Percentiles rank a stretch among this genome's conserved stretches.
Evolutionary conservation across 1,284 basidiomycete genomes (phyloP).

Genomic region (Bondarzewia mesenterica): DNA sequence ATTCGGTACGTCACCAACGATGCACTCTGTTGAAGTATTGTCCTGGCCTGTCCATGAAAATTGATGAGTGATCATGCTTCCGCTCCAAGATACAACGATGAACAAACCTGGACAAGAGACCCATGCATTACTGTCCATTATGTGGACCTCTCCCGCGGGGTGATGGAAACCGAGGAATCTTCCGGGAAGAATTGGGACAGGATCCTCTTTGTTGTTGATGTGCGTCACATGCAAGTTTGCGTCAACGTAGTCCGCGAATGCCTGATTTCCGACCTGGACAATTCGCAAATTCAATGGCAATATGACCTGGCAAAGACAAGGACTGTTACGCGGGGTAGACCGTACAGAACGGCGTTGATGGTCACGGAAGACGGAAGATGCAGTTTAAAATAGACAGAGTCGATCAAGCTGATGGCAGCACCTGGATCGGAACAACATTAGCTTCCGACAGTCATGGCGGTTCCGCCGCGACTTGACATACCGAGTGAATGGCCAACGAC

Average conservation of each 20-base stretch:
- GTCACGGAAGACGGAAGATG: constrained; percentile 28
- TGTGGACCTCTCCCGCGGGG: constrained; percentile 22
- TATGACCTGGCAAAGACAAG: background rate
- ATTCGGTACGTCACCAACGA: constrained; percentile 43
- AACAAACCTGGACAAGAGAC: constrained; percentile 10
- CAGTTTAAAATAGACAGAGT: constrained; percentile 36
- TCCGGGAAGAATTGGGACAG: constrained; percentile 23
- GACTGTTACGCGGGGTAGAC: constrained; percentile 40
- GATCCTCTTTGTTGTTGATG: constrained; percentile 22
- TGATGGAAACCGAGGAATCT: constrained; percentile 21
- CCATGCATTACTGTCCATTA: constrained; percentile 10
- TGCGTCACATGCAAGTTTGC: constrained; percentile 16
- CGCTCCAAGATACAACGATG: background rate
- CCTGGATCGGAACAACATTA: constrained; percentile 15
- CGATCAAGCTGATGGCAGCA: constrained; percentile 39
- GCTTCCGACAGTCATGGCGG: background rate
- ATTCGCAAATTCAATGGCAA: constrained; percentile 7
- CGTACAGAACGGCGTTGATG: constrained; percentile 35
- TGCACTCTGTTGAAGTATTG: constrained; percentile 41
- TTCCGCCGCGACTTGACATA: constrained; percentile 3
- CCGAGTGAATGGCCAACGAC: constrained; percentile 34
- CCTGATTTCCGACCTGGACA: constrained; percentile 44
- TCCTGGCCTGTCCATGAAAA: constrained; percentile 40
- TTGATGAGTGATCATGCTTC: background rate
- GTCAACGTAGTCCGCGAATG: constrained; percentile 53